Base-by-base conservation (phyloP, 495 filamentous ascomycete species). In the Penicillium argentinense region DNA sequence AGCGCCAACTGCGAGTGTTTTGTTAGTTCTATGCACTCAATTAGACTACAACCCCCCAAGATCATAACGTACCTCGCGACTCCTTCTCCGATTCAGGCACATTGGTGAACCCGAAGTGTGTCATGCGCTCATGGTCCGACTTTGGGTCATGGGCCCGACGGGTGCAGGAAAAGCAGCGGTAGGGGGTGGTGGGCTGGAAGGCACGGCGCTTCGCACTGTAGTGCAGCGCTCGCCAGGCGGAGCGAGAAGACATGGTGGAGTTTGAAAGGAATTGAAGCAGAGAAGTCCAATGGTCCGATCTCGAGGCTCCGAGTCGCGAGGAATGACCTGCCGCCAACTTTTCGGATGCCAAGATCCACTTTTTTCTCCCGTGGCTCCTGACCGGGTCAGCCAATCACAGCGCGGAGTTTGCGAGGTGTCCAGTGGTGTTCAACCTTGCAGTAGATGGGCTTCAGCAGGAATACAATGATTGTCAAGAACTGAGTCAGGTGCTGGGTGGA, bases 61-160 rank as follows among this genome's bases (percentile, higher is more conserved):
- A n/a, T n/a, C n/a, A n/a, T n/a, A n/a, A n/a, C 62, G 53, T 71
- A 86, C 86, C 86, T 72, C 79, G 77, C 3, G 79, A 76, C 48
- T 86, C 83, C 69, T 98, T 98, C 59, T 91, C 76, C 8, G 84
- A 75, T 51, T 92, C 87, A 30, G 89, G 82, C 17, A 98, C 78
- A 36, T 88, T 91, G 62, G 89, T 82, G 66, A 91, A 98, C 23
- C 93, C 93, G 62, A 98, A 98, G 70, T 97, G 90, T 24, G 93
- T 98, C 43, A 86, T 89, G 57, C 75, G 67, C 13, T 82, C 76
- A 45, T 79, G 66, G 57, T 73, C 57, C 40, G 70, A 44, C 56
- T 51, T 57, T 32, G 45, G 71, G 18, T 75, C 67, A 46, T 78
- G 69, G 34, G 67, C 60, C 18, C 59, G 72, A 33, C 55, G 48